These are phyloP conservation scores for Boletus mariae DNA, from an alignment of 1,284 basidiomycete species.

Conservation along the genomic window DNA sequence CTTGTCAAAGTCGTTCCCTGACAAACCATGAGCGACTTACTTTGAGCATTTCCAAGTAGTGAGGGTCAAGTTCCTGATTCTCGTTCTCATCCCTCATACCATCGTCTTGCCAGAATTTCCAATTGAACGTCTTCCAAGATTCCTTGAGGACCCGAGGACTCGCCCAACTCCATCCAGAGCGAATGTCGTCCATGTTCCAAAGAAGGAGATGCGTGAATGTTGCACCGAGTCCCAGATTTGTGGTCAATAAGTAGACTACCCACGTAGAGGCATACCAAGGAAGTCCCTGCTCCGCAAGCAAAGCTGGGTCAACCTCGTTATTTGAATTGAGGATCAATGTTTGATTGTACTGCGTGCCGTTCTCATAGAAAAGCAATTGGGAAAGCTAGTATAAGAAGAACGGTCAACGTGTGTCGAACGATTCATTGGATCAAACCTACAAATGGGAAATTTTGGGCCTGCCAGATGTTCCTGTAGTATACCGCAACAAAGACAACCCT, in stretches of 20 bases:
- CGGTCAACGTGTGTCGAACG: neutral
- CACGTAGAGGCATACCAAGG: conserved; percentile 35
- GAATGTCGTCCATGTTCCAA: conserved; percentile 46
- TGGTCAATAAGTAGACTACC: conserved; percentile 35
- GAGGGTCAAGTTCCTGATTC: conserved; percentile 40
- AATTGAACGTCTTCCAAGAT: conserved; percentile 34
- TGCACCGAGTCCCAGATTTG: conserved; percentile 39
- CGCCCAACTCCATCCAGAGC: conserved; percentile 44
- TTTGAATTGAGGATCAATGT: conserved; percentile 45
- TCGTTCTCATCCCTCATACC: conserved; percentile 35
- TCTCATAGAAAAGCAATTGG: conserved; percentile 46
- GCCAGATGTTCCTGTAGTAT: conserved; percentile 48
- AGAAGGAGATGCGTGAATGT: conserved; percentile 50
- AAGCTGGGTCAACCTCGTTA: conserved; percentile 42
- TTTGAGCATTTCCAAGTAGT: conserved; percentile 51
- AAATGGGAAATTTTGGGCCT: conserved; percentile 47
- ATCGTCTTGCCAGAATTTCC: conserved; percentile 44
- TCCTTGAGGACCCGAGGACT: conserved; percentile 20
- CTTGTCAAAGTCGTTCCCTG: neutral
- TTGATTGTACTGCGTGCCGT: conserved; percentile 47
- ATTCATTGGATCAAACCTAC: conserved; percentile 19
- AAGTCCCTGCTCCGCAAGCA: conserved; percentile 43
- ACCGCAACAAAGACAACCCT: conserved; percentile 44
- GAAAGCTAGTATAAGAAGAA: conserved; percentile 31
- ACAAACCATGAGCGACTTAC: conserved; percentile 19